These are phyloP conservation scores for Syncephalastrum sp. DNA, from an alignment of 371 early-diverging fungal genomes.

Conservation along the genomic window DNA sequence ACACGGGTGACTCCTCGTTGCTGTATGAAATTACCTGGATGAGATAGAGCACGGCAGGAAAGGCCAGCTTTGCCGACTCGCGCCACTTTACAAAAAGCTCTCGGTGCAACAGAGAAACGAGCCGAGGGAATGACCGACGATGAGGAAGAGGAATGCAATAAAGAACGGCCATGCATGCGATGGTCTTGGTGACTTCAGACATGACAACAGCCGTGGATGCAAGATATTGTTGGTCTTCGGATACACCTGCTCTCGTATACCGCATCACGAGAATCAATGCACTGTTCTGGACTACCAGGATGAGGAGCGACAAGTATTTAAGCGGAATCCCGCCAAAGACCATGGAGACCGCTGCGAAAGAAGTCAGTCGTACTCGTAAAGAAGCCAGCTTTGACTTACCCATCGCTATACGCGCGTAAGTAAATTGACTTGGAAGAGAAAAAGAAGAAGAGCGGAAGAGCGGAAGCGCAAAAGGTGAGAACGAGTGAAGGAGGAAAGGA, in stretches of 20 bases:
- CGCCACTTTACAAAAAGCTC: constrained; percentile 43
- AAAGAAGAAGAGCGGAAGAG: background rate
- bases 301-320: constrained; percentile 80
- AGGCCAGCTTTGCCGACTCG: constrained; percentile 59
- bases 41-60: constrained; percentile 90
- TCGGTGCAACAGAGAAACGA: constrained; percentile 24
- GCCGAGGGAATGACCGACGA: constrained; percentile 25
- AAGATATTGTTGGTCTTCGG: constrained; percentile 58
- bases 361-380: background rate
- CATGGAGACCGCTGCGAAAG: constrained; percentile 1
- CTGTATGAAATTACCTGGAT: constrained; percentile 60
- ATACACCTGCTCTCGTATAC: constrained; percentile 64
- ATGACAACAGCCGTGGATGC: constrained; percentile 89
- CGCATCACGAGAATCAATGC: constrained; percentile 82
- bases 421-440: background rate
- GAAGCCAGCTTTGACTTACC: background rate
- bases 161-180: constrained; percentile 63
- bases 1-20: background rate
- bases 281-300: constrained; percentile 79
- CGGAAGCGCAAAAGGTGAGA: background rate
- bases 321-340: constrained; percentile 15
- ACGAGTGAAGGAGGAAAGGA: background rate
- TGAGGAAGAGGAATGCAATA: constrained; percentile 27
- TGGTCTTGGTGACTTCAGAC: constrained; percentile 80
- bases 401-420: constrained; percentile 3